Base-by-base conservation (phyloP, 1,139 yeast genomes). In the Candida albicans region DNA sequence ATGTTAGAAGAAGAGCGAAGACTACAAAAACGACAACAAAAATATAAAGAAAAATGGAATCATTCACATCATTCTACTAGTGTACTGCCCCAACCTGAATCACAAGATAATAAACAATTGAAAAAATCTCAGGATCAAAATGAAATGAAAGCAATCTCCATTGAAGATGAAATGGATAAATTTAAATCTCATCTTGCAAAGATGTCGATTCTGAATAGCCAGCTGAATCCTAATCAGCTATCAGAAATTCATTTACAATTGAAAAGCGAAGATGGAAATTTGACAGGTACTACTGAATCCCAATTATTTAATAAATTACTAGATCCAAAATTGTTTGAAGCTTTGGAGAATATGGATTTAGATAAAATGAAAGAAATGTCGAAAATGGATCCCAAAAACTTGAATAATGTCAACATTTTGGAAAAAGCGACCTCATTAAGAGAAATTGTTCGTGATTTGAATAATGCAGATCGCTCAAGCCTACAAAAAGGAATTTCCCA, bases 1-100 rank as follows among this genome's bases (percentile, higher is more conserved):
- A 64, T 66, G 68, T 52, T 68, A 35, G 72, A 68, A 46, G 71
- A 67, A 45, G 73, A 68, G 41, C 68, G 66, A 44, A 60, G 61
- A 43, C 51, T 64, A 36, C 69, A 63, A 48, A 63, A 61, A 39
- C 54, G 65, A 47, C 64, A 64, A 47, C 61, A 55, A 26, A 59
- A 56, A 34, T 48, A 49, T 28, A 57, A 53, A 41, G 50, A 51
- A 22, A 47, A 41, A 31, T 39, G 42, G 41, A 52, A 50, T 26
- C 35, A 46, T 13, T 41, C 46, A 13, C 49, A 46, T 22, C 43
- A 42, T 5, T 18, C 22, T 18, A 4, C 22, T 18, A 18, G 22
- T 18, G 22, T 18, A 18, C 22, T 18, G 34, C 39, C 37, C n/a
- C 41, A 37, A 37, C 39, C 31, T 27, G 14, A 27, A 27, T 12